A percentile compares a stretch with the other conserved stretches of the same genome.
Evolutionary conservation across 192 early-diverging fungal genomes (phyloP).

Genomic region (Endogone sp.): DNA sequence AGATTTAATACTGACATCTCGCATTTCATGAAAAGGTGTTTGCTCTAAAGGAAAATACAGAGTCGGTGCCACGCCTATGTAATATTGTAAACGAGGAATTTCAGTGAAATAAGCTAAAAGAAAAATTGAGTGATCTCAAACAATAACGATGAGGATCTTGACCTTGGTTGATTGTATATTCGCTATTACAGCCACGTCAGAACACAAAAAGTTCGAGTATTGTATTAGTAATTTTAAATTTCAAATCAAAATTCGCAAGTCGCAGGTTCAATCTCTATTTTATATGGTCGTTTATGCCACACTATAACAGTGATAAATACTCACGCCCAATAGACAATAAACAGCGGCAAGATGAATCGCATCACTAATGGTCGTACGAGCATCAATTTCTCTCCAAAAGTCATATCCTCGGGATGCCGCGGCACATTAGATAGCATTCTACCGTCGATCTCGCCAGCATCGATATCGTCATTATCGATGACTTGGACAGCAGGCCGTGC

Average conservation of each 20-base stretch:
- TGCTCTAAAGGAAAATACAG: conserved; percentile 29
- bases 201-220: neutral
- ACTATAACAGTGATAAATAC: too few species aligned
- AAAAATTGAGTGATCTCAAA: too few species aligned
- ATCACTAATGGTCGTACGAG: conserved; percentile 23
- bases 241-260: too few species aligned
- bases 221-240: too few species aligned
- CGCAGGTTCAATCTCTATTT: too few species aligned
- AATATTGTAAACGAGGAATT: too few species aligned
- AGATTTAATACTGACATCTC: conserved; percentile 40
- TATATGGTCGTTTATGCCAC: too few species aligned
- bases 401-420: conserved; percentile 23
- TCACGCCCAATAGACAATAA: conserved; percentile 37
- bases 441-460: conserved; percentile 1
- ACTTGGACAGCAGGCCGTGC: too few species aligned
- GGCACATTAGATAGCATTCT: conserved; percentile 12
- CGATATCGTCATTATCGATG: too few species aligned
- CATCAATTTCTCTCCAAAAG: conserved; percentile 25
- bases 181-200: conserved; percentile 1
- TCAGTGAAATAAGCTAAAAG: too few species aligned
- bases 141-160: too few species aligned
- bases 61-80: conserved; percentile 29
- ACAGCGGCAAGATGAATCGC: conserved; percentile 36
- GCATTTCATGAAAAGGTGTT: conserved; percentile 35
- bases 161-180: conserved; percentile 43